Evolutionary conservation across 495 filamentous ascomycete species (phyloP).

Genomic region (Daldinia loculata): DNA sequence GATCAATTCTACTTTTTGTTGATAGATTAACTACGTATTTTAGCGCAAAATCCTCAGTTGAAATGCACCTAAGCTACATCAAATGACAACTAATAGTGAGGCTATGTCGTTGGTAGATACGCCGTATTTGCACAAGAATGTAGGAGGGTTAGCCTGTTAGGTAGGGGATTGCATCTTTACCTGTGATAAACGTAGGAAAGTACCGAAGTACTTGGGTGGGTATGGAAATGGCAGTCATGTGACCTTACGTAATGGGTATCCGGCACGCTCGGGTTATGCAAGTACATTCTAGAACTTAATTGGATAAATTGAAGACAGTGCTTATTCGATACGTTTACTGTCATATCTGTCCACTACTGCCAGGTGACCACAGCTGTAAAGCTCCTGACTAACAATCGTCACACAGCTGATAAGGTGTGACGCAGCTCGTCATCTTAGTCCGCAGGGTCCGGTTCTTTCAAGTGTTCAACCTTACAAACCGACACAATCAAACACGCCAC

Average conservation of each 20-base stretch:
- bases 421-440: slow-evolving; percentile 29
- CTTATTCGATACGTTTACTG: background rate
- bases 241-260: slow-evolving; percentile 22
- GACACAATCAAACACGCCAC: slow-evolving; percentile 31
- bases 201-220: background rate
- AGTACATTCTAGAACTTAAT: slow-evolving; percentile 25
- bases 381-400: background rate
- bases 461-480: background rate
- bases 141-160: no score
- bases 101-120: background rate
- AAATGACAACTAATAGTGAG: background rate
- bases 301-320: background rate
- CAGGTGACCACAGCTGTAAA: slow-evolving; percentile 2
- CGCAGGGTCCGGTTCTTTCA: slow-evolving; percentile 24
- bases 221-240: slow-evolving; percentile 12
- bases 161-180: no score
- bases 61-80: no score
- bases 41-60: no score
- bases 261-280: slow-evolving; percentile 19
- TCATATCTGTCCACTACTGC: background rate
- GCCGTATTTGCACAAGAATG: background rate
- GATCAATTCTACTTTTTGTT: background rate
- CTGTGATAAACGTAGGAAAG: no score
- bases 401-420: slow-evolving; percentile 15
- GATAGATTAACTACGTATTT: no score